Conservation (phyloP, 23 red algal genomes). For the Gracilaria domingensis region DNA sequence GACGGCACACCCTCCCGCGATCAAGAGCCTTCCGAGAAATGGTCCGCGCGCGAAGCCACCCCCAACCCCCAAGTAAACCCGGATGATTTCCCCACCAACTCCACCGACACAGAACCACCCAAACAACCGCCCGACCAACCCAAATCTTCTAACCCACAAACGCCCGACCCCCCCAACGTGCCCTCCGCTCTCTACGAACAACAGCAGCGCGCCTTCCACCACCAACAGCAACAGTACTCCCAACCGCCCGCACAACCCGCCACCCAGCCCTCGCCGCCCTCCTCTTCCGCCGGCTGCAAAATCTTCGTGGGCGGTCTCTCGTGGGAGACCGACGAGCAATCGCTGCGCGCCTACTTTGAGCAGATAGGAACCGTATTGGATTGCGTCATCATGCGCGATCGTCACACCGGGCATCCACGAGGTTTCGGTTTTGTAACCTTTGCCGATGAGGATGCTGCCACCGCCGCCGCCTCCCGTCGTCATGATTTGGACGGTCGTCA, state of each 20-base stretch:
- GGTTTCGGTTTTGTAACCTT: slow-evolving; percentile 99
- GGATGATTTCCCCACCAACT: slow-evolving; percentile 6
- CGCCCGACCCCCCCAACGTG: neutral
- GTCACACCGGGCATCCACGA: slow-evolving; percentile 89
- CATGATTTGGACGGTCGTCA: slow-evolving; percentile 95
- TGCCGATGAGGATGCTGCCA: slow-evolving; percentile 81
- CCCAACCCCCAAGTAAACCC: slow-evolving; percentile 18
- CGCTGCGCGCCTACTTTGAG: slow-evolving; percentile 92
- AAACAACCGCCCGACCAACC: slow-evolving; percentile 38
- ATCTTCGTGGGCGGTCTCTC: slow-evolving; percentile 98
- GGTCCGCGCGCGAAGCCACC: slow-evolving; percentile 10
- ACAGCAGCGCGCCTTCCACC: slow-evolving; percentile 26
- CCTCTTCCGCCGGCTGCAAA: slow-evolving; percentile 58
- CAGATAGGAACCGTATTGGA: slow-evolving; percentile 85
- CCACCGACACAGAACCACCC: slow-evolving; percentile 18
- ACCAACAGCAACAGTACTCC: slow-evolving; percentile 29
- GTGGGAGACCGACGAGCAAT: slow-evolving; percentile 92
- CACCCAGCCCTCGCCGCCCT: neutral
- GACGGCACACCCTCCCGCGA: slow-evolving; percentile 29
- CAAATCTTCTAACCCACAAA: slow-evolving; percentile 54
- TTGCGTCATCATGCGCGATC: slow-evolving; percentile 95
- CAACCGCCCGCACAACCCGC: neutral
- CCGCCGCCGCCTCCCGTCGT: slow-evolving; percentile 67
- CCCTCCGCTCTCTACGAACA: slow-evolving; percentile 46
- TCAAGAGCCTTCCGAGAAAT: slow-evolving; percentile 34